A percentile compares a stretch with the other conserved stretches of the same genome.
Evolutionary conservation across 129 eudicot species (phyloP).

Genomic region (Deinandra increscens): DNA sequence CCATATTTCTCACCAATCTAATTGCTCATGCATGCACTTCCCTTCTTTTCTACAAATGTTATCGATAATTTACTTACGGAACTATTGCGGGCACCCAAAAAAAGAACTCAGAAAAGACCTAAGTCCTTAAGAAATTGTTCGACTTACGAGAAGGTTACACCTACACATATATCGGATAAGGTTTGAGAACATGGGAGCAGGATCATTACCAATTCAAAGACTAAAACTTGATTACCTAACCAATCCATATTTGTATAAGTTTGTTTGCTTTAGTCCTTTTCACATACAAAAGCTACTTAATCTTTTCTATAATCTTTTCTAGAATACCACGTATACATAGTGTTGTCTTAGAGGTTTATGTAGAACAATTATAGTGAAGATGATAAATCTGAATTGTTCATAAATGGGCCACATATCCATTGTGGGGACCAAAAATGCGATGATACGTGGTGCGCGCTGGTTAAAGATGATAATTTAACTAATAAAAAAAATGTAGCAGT

Average conservation of each 20-base stretch:
- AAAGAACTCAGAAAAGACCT: slow-evolving; percentile 18
- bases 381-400: too few species aligned
- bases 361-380: too few species aligned
- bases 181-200: slow-evolving; percentile 24
- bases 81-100: slow-evolving; percentile 30
- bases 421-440: too few species aligned
- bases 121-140: slow-evolving; percentile 24
- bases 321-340: too few species aligned
- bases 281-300: not conserved
- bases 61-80: slow-evolving; percentile 26
- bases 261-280: slow-evolving; percentile 14
- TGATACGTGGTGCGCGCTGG: too few species aligned
- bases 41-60: slow-evolving; percentile 13
- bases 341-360: too few species aligned
- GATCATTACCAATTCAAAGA: slow-evolving; percentile 13
- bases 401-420: too few species aligned
- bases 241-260: slow-evolving; percentile 25
- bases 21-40: slow-evolving; percentile 32
- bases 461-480: too few species aligned
- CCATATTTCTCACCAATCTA: slow-evolving; percentile 5
- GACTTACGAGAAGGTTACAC: slow-evolving; percentile 20
- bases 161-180: slow-evolving; percentile 24
- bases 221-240: slow-evolving; percentile 29
- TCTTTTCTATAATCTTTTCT: not conserved
- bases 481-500: too few species aligned